These are phyloP conservation scores for Magnusiomyces paraingens DNA, from an alignment of 1,139 yeast genomes.

Conservation along the genomic window DNA sequence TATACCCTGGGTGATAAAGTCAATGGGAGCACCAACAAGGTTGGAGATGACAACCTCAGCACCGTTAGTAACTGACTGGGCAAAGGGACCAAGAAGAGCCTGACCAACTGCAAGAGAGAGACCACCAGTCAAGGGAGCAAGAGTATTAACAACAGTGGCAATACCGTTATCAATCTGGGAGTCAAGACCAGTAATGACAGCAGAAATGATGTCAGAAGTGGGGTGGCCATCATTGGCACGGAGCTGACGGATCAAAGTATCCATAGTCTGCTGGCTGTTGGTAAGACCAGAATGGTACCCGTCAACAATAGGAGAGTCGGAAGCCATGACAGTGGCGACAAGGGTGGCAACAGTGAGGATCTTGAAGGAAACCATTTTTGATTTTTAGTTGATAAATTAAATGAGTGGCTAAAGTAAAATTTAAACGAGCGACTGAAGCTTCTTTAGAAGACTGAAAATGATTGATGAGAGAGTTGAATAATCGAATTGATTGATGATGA, in stretches of 20 bases:
- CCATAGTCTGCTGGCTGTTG: constrained; percentile 23
- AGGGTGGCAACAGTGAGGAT: constrained; percentile 2
- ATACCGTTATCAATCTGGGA: constrained; percentile 14
- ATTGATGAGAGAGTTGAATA: no score
- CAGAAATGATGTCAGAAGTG: constrained; percentile 10
- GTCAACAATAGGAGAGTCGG: constrained; percentile 11
- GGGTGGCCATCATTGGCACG: constrained; percentile 19
- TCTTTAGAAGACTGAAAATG: no score
- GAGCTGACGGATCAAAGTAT: constrained; percentile 18
- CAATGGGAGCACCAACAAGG: constrained; percentile 21
- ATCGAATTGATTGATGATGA: not conserved
- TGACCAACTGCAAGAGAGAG: constrained; percentile 20
- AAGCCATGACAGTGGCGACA: not conserved
- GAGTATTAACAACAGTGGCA: constrained; percentile 20
- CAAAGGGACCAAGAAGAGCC: constrained; percentile 22
- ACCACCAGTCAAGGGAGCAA: constrained; percentile 23
- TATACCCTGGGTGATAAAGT: constrained; percentile 16
- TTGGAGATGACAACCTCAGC: constrained; percentile 25
- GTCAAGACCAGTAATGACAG: constrained; percentile 14
- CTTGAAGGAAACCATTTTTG: constrained; percentile 8
- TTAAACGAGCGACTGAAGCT: not conserved
- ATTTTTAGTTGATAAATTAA: not conserved
- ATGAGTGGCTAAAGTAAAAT: not conserved
- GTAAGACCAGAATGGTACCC: constrained; percentile 19
- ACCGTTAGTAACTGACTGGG: constrained; percentile 25